Evolutionary conservation across 2,329 filamentous ascomycete species (phyloP), one percentile per base, ranked within the genome.

Genomic region (Chrysosphaeria jannelii): DNA sequence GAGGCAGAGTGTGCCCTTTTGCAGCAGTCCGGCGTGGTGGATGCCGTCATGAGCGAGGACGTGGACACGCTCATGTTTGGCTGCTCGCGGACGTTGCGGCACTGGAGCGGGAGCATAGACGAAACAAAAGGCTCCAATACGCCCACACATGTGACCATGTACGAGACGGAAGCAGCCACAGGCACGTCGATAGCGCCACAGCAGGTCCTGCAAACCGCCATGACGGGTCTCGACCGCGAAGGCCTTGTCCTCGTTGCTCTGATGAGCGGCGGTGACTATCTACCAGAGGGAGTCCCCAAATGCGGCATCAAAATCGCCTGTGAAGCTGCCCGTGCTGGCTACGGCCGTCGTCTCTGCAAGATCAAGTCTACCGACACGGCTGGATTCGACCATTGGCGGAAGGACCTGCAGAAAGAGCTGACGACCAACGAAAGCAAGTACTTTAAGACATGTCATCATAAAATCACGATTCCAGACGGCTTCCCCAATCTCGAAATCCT

Each of bases 51-150:
- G 34, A 91, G 75, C 40, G 79, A 97, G 40, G 85, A 97, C 48
- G 78, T 91, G 20, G 85, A 97, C 39, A 85, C 81, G 2, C 59
- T 93, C 35, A 93, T 93, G 81, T 93, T 93, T 45, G 85, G 85
- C 2, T 85, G 76, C 31, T 65, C 59, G 0, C 46, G 62, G 18
- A 81, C 71, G 0, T 46, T 91, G 20, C 58, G 76, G 23, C 81
- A 76, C 35, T 91, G 75, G 66, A 54, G 58, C 51, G 33, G 54
- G 50, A 58, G 52, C 34, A 71, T 69, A 29, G 48, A 52, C 0
- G 74, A 78, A 1, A 90, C 81, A 0, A 19, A 19, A n/a, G 7
- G 7, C 17, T 10, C n/a, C 6, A 24, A 7, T 5, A 68, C 91
- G 24, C 72, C 67, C 19, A 91, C 81, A 0, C 85, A 93, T 36